Base-by-base conservation (phyloP, 306 rosid genomes). In the Citrullus colocynthis region DNA sequence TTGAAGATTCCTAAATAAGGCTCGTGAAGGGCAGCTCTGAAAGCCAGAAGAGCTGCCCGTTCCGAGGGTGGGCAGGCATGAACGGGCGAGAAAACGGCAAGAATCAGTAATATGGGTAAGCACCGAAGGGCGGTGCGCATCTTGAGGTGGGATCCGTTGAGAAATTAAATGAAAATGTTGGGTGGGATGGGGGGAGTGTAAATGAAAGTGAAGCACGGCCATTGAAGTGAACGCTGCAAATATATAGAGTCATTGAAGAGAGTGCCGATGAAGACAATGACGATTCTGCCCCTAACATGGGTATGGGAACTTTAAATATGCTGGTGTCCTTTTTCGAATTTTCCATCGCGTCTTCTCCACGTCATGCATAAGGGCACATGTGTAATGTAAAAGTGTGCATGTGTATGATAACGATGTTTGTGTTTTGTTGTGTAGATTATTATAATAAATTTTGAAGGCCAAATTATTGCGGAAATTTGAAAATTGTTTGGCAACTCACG, bases 11-110 rank as follows among this genome's bases (percentile, higher is more conserved):
- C 96, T 42, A 91, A 56, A 18, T 88, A 34, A 0, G 96, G 84
- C 74, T 93, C 99, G 55, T 85, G 83, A 54, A 96, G 98, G 0
- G 88, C 90, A 0, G 93, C 89, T 76, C 79, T 96, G 87, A 96
- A 85, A 0, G 89, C 88, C 28, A 93, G 78, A 4, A 96, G 87
- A 4, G 97, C 97, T 3, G 84, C 89, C 81, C 90, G 78, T 56
- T 96, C 99, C 0, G 96, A 85, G 10, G 95, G 93, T 3, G 86
- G 91, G 79, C 99, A 96, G 18, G 85, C 83, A n/a, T 49, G 3
- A 9, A 83, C 93, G 49, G 62, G 58, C 24, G 81, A 58, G 70
- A 13, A 44, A 18, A 81, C 20, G n/a, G 84, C 48, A 0, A 85
- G 62, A 6, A 41, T 7, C 2, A 88, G 17, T 5, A 87, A 0